Base-by-base conservation (phyloP, 73 alveolate species). In the Uronychia binucleata region DNA sequence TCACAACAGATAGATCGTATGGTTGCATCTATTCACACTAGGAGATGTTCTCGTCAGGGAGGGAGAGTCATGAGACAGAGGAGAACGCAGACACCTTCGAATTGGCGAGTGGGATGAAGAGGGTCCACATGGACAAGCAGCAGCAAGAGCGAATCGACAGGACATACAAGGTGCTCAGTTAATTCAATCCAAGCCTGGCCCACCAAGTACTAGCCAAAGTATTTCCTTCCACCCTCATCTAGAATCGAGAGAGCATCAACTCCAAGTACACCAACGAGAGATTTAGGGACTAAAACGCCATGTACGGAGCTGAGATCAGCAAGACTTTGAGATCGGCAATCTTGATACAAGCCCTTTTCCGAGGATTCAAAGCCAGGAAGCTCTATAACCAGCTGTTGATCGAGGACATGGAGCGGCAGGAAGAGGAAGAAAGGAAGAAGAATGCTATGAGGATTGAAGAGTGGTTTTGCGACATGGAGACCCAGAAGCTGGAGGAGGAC, bases 391-490 rank as follows among this genome's bases (percentile, higher is more conserved):
- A 46, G 19, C 67, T 46, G 5, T 30, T 30, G n/a, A 34, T 79
- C 34, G 59, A 33, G 86, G 59, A 35, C 26, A 79, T 30, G 59
- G 27, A 33, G 19, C n/a, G 59, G 11, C 27, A 35, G 30, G 80
- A 79, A 79, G 86, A 79, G 86, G 34, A 0, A 30, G 79, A 29
- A 57, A 79, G 60, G 13, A 13, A 33, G 30, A 79, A 35, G 27
- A 0, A 33, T 27, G 5, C 59, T 19, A 26, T 33, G 28, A 79
- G 30, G 34, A 79, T 30, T 27, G 59, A 79, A 79, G 59, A 79
- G 59, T 75, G 59, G 30, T 32, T 30, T 26, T 75, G 59, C 27
- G 60, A 0, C 28, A 33, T 30, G 30, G 86, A 75, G 27, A 79
- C 59, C 8, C 26, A 79, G 34, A 35, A 30, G 0, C 25, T 77